Percentiles rank a stretch among this genome's conserved stretches.
Conservation (phyloP, 345 rosid genomes). For the Melaleuca quinquenervia region DNA sequence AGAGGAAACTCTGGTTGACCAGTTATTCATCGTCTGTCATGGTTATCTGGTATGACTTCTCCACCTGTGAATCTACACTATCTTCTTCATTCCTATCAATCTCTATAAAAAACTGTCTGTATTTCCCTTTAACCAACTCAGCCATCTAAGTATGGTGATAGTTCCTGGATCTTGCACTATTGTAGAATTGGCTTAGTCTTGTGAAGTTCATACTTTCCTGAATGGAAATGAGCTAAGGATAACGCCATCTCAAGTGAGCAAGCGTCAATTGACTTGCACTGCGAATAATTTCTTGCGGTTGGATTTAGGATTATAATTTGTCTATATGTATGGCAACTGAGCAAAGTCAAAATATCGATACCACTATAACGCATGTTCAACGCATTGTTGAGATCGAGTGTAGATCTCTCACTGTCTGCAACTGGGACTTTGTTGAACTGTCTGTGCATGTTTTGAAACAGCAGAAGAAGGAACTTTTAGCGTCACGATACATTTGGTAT, state of each 20-base stretch:
- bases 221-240: neutral
- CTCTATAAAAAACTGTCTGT: neutral
- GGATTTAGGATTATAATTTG: neutral
- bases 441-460: neutral
- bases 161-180: neutral
- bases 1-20: conserved; percentile 61
- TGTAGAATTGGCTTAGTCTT: neutral
- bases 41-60: conserved; percentile 56
- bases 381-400: neutral
- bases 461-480: neutral
- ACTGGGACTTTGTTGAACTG: neutral
- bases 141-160: neutral
- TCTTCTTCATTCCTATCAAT: neutral
- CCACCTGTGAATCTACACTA: neutral
- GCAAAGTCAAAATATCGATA: neutral
- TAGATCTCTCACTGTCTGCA: neutral
- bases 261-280: neutral
- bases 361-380: neutral
- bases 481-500: neutral
- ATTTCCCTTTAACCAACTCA: neutral
- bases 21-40: conserved; percentile 65
- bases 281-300: neutral
- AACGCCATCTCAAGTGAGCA: neutral
- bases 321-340: neutral
- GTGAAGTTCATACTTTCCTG: neutral